These are phyloP conservation scores for Aaosphaeria pasadenensis DNA, from an alignment of 2,329 filamentous ascomycete genomes.

Conservation along the genomic window DNA sequence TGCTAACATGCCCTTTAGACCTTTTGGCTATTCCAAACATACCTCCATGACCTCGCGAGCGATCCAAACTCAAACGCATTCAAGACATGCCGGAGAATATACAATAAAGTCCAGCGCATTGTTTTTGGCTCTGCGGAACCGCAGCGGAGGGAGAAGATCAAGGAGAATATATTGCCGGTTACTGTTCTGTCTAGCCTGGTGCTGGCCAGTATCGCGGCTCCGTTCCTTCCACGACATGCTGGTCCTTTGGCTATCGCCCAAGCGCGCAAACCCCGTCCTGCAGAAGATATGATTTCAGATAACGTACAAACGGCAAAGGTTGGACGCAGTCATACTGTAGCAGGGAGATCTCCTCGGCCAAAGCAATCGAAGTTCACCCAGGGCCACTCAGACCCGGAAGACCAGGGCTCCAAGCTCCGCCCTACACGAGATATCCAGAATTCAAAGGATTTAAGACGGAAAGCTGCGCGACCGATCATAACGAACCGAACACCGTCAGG, in stretches of 20 bases:
- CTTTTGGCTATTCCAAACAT: conserved; percentile 88
- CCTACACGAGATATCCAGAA: conserved; percentile 21
- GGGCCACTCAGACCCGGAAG: conserved; percentile 36
- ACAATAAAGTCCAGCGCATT: conserved; percentile 86
- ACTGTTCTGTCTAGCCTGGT: conserved; percentile 79
- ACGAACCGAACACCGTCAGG: conserved; percentile 21
- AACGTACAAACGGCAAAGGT: conserved; percentile 56
- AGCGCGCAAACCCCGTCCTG: conserved; percentile 69
- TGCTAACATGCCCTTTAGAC: conserved; percentile 54
- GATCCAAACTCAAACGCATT: conserved; percentile 75
- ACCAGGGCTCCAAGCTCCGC: conserved; percentile 39
- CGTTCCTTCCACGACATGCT: conserved; percentile 72
- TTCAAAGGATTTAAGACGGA: conserved; percentile 27
- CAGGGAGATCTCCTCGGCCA: conserved; percentile 39
- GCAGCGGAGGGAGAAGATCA: conserved; percentile 69
- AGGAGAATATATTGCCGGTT: conserved; percentile 76
- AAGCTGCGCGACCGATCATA: conserved; percentile 19
- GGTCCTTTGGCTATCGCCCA: conserved; percentile 80
- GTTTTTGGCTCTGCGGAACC: conserved; percentile 76
- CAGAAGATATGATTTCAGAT: conserved; percentile 61
- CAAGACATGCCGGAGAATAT: conserved; percentile 77
- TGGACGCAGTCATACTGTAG: conserved; percentile 68
- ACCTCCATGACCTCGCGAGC: conserved; percentile 74
- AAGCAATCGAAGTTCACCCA: conserved; percentile 41
- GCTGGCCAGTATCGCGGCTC: conserved; percentile 71